Base-by-base conservation (phyloP, 2,329 filamentous ascomycete genomes). In the Meredithiella fracta region DNA sequence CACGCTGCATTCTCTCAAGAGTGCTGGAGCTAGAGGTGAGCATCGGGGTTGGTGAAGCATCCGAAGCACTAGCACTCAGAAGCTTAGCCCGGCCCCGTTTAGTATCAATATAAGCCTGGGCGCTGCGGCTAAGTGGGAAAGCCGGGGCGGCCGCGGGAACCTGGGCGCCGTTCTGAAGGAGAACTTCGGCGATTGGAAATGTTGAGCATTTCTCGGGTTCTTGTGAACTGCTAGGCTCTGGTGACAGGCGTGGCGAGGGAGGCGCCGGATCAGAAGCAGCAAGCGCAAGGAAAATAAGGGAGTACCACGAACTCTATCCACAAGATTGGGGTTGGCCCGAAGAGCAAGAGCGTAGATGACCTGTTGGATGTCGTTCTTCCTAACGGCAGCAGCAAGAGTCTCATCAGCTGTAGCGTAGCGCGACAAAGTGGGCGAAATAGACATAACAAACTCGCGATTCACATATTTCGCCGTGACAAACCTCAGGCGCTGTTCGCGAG, bases 381-480 rank as follows among this genome's bases (percentile, higher is more conserved):
- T 98, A 67, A 97, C 90, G 8, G 86, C 90, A 3, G 90, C 89
- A 40, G 98, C 73, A 4, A 98, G 76, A 0, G 86, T 90, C 63
- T 98, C 92, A 59, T 97, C 89, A 0, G 91, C 73, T 0, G 83
- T 87, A 1, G 76, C 74, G 66, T 86, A 92, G 31, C 85, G 79
- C 1, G 87, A 90, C 47, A 89, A 70, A 0, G 83, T 84, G 2
- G 83, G 67, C 1, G 86, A 86, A 25, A 88, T 83, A 0, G 84
- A 82, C 63, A 90, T 83, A 3, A 98, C 83, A 63, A 79, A 97
- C 3, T 80, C 79, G 59, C 82, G 77, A 34, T 97, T 88, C 52
- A 87, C 85, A 65, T 98, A 98, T 68, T 98, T 98, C 56, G 85
- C 77, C 0, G 88, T 97, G 67, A 98, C 97, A 67, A 96, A 98